Conservation (phyloP, 176 grass and related monocot species). For the Phyllostachys edulis region DNA sequence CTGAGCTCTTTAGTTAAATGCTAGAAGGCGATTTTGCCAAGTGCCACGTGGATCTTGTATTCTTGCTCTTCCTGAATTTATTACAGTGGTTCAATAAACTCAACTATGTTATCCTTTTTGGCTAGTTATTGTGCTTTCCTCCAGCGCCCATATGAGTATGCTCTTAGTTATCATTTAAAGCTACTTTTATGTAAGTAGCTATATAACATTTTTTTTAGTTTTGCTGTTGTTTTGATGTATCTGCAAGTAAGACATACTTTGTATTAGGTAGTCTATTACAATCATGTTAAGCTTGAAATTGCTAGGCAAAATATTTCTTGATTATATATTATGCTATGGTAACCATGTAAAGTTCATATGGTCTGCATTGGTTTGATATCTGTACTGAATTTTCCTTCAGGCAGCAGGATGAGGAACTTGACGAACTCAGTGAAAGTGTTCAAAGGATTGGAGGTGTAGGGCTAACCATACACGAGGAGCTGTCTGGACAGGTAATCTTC, state of each 20-base stretch:
- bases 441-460: conserved; percentile 87
- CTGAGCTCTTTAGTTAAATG: not conserved
- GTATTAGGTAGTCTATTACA: not conserved
- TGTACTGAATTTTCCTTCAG: conserved; percentile 25
- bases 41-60: not conserved
- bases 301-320: not conserved
- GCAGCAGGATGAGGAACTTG: conserved; percentile 97
- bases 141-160: not conserved
- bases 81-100: not conserved
- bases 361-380: conserved; percentile 9
- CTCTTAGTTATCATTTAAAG: not conserved
- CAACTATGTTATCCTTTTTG: not conserved
- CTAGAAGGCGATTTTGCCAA: not conserved
- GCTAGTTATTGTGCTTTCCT: not conserved
- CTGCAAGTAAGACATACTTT: not conserved
- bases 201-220: not conserved
- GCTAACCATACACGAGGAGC: conserved; percentile 97
- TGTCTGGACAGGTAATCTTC: conserved; percentile 65
- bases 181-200: not conserved
- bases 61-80: not conserved
- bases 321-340: not conserved
- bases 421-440: conserved; percentile 85
- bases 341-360: not conserved
- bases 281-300: not conserved
- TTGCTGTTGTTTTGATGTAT: not conserved